Evolutionary conservation across 2,329 filamentous ascomycete species (phyloP).

Genomic region (Hymenoscyphus fructigenus): DNA sequence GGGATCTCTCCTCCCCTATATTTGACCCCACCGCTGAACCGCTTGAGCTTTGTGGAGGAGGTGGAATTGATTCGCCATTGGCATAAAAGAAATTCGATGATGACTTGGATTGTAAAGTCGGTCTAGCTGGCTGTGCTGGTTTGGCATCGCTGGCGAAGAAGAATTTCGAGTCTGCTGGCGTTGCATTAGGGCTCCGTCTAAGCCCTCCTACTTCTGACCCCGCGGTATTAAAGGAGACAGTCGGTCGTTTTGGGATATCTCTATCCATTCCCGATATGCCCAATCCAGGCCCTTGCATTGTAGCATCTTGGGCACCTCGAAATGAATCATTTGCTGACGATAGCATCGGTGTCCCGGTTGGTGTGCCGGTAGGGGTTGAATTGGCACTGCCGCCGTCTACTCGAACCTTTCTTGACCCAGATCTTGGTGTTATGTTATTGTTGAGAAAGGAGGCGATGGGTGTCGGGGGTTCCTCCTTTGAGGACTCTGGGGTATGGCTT

Average conservation of each 20-base stretch:
- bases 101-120: constrained; percentile 22
- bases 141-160: constrained; percentile 86
- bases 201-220: constrained; percentile 37
- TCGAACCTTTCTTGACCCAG: constrained; percentile 69
- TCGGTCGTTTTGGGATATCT: constrained; percentile 30
- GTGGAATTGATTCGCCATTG: constrained; percentile 45
- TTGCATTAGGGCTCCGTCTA: constrained; percentile 29
- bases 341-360: constrained; percentile 43
- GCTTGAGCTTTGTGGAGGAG: constrained; percentile 28
- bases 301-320: constrained; percentile 36
- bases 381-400: constrained; percentile 59
- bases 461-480: constrained; percentile 51
- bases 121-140: constrained; percentile 33
- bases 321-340: constrained; percentile 35
- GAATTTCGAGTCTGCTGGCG: constrained; percentile 64
- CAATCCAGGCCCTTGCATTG: constrained; percentile 22
- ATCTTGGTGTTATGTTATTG: constrained; percentile 75
- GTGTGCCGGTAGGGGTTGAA: constrained; percentile 64
- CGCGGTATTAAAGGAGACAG: constrained; percentile 44
- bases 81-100: constrained; percentile 51
- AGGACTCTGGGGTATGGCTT: constrained; percentile 22
- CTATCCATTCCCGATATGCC: constrained; percentile 30
- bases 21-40: constrained; percentile 33
- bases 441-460: constrained; percentile 57
- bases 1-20: constrained; percentile 31